Base-by-base conservation (phyloP, 495 filamentous ascomycete species). In the Podospora pseudocomata region DNA sequence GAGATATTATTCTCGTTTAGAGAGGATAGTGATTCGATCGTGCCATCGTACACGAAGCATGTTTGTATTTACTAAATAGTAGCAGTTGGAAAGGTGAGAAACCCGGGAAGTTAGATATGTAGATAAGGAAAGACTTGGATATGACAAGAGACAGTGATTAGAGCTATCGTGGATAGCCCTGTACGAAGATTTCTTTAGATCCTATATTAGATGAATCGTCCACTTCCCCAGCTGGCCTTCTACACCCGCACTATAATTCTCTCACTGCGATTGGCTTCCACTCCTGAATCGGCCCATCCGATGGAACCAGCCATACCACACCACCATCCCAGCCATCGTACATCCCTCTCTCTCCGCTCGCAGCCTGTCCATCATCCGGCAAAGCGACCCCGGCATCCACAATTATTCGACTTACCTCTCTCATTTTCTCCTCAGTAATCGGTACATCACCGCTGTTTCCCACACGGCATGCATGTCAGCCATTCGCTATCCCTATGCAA, bases 181-280 rank as follows among this genome's bases (percentile, higher is more conserved):
- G 23, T 23, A 23, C 23, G 0, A 23, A 23, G 23, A 23, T 23
- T 23, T 23, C 23, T 23, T 23, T 23, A 23, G 23, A 23, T 23
- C 23, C 23, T 2, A 23, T 23, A 23, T 23, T 23, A 23, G 23
- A 23, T 23, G 23, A 23, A 23, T 23, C 23, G 23, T 23, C 1
- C 23, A 23, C 23, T 23, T 23, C 23, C 23, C 23, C 23, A 23
- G 23, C 23, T 23, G 23, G 2, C 1, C 23, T 23, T 23, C 1
- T 23, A 23, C 23, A 23, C 23, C 4, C 39, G 13, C 2, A 49
- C 26, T 61, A 74, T 15, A 76, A 66, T 60, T 68, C 67, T 44
- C 69, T 71, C 20, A 63, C 72, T 2, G 75, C 76, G 53, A 78
- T 72, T 5, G 75, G 73, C 68, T 72, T 75, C 73, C 76, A 78